Percentiles rank a stretch among this genome's conserved stretches.
phyloP scores from a whole-genome alignment of 139 green algal genomes.

The Dunaliella sp. region DNA sequence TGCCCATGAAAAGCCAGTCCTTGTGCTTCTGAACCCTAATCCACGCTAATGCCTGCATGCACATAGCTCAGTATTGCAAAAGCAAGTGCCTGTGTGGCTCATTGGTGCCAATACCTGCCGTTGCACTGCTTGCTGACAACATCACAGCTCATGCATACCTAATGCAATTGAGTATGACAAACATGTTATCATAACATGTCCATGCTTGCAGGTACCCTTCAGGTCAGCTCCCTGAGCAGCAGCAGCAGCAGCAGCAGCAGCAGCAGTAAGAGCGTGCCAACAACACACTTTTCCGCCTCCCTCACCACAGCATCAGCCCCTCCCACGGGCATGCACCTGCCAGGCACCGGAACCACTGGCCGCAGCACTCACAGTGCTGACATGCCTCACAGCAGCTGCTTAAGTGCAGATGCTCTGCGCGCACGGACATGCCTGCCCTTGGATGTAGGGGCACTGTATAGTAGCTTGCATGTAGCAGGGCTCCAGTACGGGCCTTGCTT shows the following conservation, averaged over 20 bases:
- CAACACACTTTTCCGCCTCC: background rate
- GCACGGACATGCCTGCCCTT: background rate
- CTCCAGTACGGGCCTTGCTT: constrained; percentile 72
- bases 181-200: background rate
- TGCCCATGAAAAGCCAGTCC: no score
- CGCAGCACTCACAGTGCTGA: background rate
- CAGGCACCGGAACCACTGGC: background rate
- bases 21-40: background rate
- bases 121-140: background rate
- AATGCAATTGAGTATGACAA: background rate
- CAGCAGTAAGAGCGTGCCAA: background rate
- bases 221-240: background rate
- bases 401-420: background rate
- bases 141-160: background rate
- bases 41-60: background rate
- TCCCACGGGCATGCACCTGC: no score
- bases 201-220: background rate
- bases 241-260: background rate
- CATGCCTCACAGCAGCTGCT: background rate
- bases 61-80: background rate
- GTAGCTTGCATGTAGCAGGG: constrained; percentile 39
- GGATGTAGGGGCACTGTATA: background rate
- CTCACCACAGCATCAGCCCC: background rate
- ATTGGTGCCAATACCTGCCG: background rate
- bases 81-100: background rate